These are phyloP conservation scores for Fusarium albidum DNA, from an alignment of 2,329 filamentous ascomycete species.

Conservation along the genomic window DNA sequence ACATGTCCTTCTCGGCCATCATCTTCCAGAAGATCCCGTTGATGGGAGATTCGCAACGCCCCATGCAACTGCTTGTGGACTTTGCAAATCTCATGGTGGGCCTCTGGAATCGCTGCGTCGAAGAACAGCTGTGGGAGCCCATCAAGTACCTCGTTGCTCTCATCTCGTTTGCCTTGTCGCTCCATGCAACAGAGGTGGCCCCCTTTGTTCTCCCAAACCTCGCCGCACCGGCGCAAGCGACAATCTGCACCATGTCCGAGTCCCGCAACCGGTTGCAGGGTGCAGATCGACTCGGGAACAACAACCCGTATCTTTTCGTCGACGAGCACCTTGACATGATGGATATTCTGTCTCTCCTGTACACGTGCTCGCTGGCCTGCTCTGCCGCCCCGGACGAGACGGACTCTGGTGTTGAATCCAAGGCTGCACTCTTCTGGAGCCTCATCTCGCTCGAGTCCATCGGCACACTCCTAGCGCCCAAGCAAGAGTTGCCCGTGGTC, in stretches of 20 bases:
- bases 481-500: constrained; percentile 71
- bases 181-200: constrained; percentile 66
- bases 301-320: constrained; percentile 48
- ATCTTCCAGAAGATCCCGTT: constrained; percentile 73
- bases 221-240: constrained; percentile 63
- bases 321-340: constrained; percentile 68
- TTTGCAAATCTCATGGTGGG: constrained; percentile 71
- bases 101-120: constrained; percentile 73
- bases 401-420: constrained; percentile 42
- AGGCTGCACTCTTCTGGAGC: constrained; percentile 68
- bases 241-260: constrained; percentile 67
- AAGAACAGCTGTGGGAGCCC: constrained; percentile 69
- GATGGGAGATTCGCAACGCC: constrained; percentile 58
- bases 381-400: constrained; percentile 47
- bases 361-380: constrained; percentile 69
- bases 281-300: constrained; percentile 56
- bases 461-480: constrained; percentile 71
- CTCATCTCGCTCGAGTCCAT: constrained; percentile 72
- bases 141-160: constrained; percentile 72
- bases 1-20: constrained; percentile 69
- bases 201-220: constrained; percentile 67
- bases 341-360: constrained; percentile 71
- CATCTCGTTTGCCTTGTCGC: constrained; percentile 68
- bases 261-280: constrained; percentile 60
- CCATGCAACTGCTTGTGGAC: constrained; percentile 66